phyloP scores from a whole-genome alignment of 192 early-diverging fungal species.

The Umbelopsis ramanniana region DNA sequence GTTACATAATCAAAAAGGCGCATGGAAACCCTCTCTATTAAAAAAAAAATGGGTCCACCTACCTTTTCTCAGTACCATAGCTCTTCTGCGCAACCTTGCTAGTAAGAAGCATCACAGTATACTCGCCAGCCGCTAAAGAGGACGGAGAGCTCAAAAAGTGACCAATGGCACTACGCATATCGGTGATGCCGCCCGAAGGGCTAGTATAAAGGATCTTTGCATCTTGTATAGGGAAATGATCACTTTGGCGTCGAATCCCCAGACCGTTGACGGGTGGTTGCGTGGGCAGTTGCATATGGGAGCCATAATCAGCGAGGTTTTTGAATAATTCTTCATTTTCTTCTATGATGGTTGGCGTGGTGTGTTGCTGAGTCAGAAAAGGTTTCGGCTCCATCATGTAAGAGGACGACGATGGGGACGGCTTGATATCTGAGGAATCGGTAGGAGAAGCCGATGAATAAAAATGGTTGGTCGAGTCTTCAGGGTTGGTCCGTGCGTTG shows the following conservation, averaged over 20 bases:
- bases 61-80: conserved; percentile 91
- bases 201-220: conserved; percentile 16
- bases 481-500: conserved; percentile 12
- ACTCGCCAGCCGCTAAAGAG: conserved; percentile 51
- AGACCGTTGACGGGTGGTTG: conserved; percentile 6
- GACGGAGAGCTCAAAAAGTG: conserved; percentile 44
- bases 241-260: conserved; percentile 13
- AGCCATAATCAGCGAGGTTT: conserved; percentile 23
- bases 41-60: background rate
- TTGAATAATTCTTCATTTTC: conserved; percentile 27
- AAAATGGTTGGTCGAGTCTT: conserved; percentile 1
- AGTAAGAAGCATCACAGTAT: conserved; percentile 76
- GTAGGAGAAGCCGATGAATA: conserved; percentile 4
- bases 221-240: conserved; percentile 16
- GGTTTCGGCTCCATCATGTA: conserved; percentile 12
- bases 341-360: conserved; percentile 23
- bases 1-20: too few species aligned
- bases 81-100: conserved; percentile 92
- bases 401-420: background rate
- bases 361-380: conserved; percentile 10
- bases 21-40: background rate
- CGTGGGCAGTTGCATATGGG: conserved; percentile 2
- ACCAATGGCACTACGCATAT: conserved; percentile 13
- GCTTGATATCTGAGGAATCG: background rate
- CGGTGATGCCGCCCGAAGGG: conserved; percentile 19